phyloP scores from a whole-genome alignment of 2,329 filamentous ascomycete species.

The Pseudocercospora vitis region DNA sequence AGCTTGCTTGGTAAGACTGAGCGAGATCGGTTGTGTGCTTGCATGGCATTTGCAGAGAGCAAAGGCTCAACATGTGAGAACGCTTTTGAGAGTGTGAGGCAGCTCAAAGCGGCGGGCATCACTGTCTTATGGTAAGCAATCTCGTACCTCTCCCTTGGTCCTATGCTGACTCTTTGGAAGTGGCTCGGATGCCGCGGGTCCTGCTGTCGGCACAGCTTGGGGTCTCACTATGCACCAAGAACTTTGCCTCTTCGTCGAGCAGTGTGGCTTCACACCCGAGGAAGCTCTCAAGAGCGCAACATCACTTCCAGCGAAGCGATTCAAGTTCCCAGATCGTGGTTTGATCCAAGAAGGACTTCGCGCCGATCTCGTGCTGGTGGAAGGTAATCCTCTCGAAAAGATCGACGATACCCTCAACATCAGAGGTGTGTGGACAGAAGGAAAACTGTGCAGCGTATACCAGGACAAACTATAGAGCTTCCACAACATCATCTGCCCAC shows the following conservation, averaged over 20 bases:
- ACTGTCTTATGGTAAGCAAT: constrained; percentile 43
- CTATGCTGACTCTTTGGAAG: constrained; percentile 25
- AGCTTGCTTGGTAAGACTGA: constrained; percentile 39
- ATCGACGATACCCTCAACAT: constrained; percentile 46
- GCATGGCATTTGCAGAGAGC: constrained; percentile 42
- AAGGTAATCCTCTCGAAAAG: constrained; percentile 46
- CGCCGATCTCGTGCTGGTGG: constrained; percentile 47
- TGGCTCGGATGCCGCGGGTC: constrained; percentile 46
- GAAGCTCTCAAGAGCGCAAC: constrained; percentile 47
- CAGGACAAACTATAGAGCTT: constrained; percentile 2
- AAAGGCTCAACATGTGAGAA: constrained; percentile 40
- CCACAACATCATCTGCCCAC: background rate
- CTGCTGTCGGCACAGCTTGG: constrained; percentile 47
- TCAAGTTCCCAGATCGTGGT: constrained; percentile 45
- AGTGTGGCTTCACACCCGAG: constrained; percentile 45
- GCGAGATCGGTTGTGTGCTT: constrained; percentile 42
- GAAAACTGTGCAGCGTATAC: constrained; percentile 28
- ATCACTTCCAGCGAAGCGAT: constrained; percentile 42
- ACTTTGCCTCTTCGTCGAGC: constrained; percentile 43
- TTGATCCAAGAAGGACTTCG: constrained; percentile 42
- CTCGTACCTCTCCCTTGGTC: background rate
- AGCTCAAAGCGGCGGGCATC: constrained; percentile 43
- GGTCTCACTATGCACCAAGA: constrained; percentile 48
- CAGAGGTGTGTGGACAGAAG: constrained; percentile 47
- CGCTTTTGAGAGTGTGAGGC: constrained; percentile 45